Percentiles rank a stretch among this genome's conserved stretches.
These are phyloP conservation scores for Carex arenaria DNA, from an alignment of 202 grass and related monocot genomes.

Conservation along the genomic window DNA sequence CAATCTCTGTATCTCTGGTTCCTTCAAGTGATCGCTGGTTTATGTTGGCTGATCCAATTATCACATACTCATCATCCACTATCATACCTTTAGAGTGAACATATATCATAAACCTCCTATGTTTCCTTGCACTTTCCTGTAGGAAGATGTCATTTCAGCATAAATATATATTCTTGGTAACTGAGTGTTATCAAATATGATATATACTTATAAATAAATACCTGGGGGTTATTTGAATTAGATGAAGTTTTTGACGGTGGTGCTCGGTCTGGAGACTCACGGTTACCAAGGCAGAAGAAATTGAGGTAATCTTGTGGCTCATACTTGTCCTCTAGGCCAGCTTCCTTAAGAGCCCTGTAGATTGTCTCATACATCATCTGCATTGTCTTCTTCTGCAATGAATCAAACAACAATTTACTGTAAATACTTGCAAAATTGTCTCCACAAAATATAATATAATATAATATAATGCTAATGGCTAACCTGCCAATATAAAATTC, in stretches of 20 bases:
- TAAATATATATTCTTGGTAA: too few relatives aligned
- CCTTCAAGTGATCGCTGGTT: slow-evolving; percentile 78
- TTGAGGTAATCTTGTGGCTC: slow-evolving; percentile 94
- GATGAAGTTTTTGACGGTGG: slow-evolving; percentile 2
- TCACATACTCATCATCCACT: slow-evolving; percentile 81
- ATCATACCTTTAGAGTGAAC: slow-evolving; percentile 87
- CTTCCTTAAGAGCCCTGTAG: slow-evolving; percentile 41
- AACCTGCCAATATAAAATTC: slow-evolving; percentile 93
- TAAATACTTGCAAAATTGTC: background rate
- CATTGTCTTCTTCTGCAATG: slow-evolving; percentile 69
- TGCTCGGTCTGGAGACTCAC: slow-evolving; percentile 36
- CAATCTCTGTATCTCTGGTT: slow-evolving; percentile 80
- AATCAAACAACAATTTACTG: background rate
- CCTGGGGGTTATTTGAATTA: slow-evolving; percentile 43
- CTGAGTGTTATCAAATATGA: too few relatives aligned
- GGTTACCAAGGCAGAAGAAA: slow-evolving; percentile 88
- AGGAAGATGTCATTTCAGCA: too few relatives aligned
- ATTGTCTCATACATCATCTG: slow-evolving; percentile 94
- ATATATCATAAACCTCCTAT: slow-evolving; percentile 74
- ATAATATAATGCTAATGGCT: background rate
- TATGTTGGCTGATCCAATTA: slow-evolving; percentile 78
- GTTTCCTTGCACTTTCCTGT: slow-evolving; percentile 49
- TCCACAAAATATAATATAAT: background rate
- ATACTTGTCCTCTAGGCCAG: slow-evolving; percentile 42
- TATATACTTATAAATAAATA: background rate